Percentiles rank a stretch among this genome's conserved stretches.
Evolutionary conservation across 116 monocot genomes (phyloP).

Genomic region (Papilionanthe hybrid): DNA sequence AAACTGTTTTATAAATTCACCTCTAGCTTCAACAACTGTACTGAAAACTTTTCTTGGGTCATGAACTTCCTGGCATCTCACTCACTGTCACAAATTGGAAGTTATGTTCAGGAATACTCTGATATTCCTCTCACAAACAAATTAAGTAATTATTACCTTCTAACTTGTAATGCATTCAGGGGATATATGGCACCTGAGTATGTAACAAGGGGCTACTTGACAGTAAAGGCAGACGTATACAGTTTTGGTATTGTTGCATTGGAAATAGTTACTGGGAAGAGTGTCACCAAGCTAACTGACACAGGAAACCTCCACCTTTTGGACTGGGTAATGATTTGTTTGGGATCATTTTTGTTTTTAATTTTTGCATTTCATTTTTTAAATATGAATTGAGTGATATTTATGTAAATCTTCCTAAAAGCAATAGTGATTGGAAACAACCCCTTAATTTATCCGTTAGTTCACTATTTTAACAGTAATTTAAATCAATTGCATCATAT

Average conservation of each 20-base stretch:
- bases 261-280: slow-evolving; percentile 41
- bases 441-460: background rate
- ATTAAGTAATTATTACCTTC: background rate
- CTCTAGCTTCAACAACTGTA: too few species aligned
- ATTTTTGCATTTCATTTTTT: too few species aligned
- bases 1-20: too few species aligned
- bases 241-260: slow-evolving; percentile 39
- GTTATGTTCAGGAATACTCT: too few species aligned
- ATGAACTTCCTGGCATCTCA: too few species aligned
- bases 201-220: slow-evolving; percentile 42
- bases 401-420: too few species aligned
- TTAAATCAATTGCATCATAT: background rate
- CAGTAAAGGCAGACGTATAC: slow-evolving; percentile 52
- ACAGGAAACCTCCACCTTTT: slow-evolving; percentile 28
- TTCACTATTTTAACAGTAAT: background rate
- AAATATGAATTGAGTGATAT: too few species aligned
- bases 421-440: too few species aligned
- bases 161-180: slow-evolving; percentile 10
- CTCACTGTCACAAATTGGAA: too few species aligned
- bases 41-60: too few species aligned
- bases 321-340: slow-evolving; percentile 29
- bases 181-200: slow-evolving; percentile 72
- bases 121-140: too few species aligned
- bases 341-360: too few species aligned
- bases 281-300: slow-evolving; percentile 18